phyloP scores from a whole-genome alignment of 1,284 basidiomycete species.

The Schizopora paradoxa region DNA sequence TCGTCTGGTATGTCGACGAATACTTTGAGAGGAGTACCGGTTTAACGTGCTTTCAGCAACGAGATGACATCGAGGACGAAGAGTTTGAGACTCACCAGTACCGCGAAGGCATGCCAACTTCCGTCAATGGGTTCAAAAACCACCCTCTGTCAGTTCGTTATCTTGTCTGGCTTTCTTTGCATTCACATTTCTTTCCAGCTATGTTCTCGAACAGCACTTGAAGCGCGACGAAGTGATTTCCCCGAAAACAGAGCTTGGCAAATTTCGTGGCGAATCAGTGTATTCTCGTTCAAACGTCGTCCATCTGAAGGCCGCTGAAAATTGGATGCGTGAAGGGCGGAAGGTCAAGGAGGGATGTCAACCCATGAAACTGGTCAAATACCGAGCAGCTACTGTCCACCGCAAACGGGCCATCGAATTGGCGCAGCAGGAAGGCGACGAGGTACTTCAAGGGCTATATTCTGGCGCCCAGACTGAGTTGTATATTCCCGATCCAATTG shows the following conservation, averaged over 20 bases:
- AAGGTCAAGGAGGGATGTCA: conserved; percentile 70
- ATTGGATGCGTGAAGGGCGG: conserved; percentile 90
- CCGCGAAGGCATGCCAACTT: conserved; percentile 92
- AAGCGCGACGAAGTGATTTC: conserved; percentile 85
- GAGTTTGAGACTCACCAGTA: conserved; percentile 78
- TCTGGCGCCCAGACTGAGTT: conserved; percentile 82
- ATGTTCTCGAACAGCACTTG: conserved; percentile 85
- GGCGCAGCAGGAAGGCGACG: conserved; percentile 47
- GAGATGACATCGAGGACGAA: conserved; percentile 93
- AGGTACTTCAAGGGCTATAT: conserved; percentile 84
- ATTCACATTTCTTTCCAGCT: conserved; percentile 43
- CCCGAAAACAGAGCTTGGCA: conserved; percentile 82
- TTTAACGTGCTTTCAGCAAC: conserved; percentile 47
- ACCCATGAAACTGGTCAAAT: conserved; percentile 88
- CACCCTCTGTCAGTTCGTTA: conserved; percentile 79
- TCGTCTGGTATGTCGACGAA: conserved; percentile 55
- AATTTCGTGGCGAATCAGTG: conserved; percentile 92
- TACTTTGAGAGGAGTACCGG: conserved; percentile 17
- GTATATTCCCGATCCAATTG: conserved; percentile 75
- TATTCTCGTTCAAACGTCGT: conserved; percentile 83
- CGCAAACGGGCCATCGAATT: conserved; percentile 83
- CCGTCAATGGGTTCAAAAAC: conserved; percentile 90
- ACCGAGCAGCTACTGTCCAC: conserved; percentile 79
- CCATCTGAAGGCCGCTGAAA: conserved; percentile 84
- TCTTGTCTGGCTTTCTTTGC: no score